Evolutionary conservation across 2,329 filamentous ascomycete species (phyloP).

Genomic region (Teratosphaeria epicoccoides): DNA sequence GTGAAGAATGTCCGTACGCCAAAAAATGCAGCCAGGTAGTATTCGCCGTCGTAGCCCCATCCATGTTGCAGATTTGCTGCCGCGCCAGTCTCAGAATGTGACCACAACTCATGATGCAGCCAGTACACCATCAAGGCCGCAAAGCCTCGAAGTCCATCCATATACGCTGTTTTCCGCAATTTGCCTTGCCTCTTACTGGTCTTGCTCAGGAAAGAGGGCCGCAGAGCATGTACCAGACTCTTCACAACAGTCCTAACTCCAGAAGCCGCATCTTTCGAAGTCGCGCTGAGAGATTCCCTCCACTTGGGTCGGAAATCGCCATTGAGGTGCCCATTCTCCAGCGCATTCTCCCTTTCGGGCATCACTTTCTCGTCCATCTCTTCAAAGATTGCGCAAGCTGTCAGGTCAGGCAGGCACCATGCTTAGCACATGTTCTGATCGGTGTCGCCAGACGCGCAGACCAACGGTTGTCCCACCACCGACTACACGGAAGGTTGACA

Average conservation of each 20-base stretch:
- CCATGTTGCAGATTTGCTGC: constrained; percentile 41
- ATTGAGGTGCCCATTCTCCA: constrained; percentile 3
- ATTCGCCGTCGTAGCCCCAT: constrained; percentile 41
- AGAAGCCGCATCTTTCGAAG: not conserved
- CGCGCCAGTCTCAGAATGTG: constrained; percentile 34
- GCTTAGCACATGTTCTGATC: not conserved
- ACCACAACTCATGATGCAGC: constrained; percentile 50
- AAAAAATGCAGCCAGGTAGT: constrained; percentile 45
- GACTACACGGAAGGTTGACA: not conserved
- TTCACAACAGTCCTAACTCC: not conserved
- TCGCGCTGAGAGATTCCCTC: not conserved
- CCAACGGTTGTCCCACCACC: not conserved
- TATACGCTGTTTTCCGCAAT: constrained; percentile 46
- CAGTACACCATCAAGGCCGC: constrained; percentile 56
- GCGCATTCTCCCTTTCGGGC: constrained; percentile 1
- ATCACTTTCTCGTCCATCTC: not conserved
- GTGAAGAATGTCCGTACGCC: constrained; percentile 50
- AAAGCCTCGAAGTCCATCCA: constrained; percentile 57
- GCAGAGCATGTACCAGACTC: not conserved
- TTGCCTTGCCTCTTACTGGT: constrained; percentile 2
- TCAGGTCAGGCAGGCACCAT: not conserved
- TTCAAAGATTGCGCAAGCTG: not conserved
- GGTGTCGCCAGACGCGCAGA: not conserved
- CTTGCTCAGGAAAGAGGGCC: constrained; percentile 1
- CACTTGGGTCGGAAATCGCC: not conserved